Conservation (phyloP, 768 basidiomycete genomes). For the Auriscalpium microsporum region DNA sequence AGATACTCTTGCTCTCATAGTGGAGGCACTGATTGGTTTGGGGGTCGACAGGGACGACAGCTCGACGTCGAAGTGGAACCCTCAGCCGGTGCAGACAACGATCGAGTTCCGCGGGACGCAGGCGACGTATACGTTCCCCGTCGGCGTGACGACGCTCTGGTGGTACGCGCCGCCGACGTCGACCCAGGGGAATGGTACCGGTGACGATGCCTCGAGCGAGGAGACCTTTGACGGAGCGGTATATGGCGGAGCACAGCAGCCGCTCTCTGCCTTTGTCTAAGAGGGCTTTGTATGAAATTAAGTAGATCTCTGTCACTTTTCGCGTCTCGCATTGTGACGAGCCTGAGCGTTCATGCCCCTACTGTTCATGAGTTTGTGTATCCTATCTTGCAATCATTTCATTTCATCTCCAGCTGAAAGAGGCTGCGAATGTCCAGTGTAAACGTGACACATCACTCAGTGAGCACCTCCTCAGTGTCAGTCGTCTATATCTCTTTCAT, state of each 20-base stretch:
- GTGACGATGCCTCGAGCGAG: background rate
- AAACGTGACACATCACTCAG: no score
- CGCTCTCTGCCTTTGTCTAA: background rate
- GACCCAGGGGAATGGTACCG: background rate
- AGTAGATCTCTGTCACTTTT: no score
- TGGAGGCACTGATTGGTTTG: no score
- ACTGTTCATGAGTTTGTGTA: no score
- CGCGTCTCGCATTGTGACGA: no score
- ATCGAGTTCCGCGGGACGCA: slow-evolving; percentile 59
- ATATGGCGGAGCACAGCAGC: background rate
- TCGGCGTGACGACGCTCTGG: slow-evolving; percentile 56
- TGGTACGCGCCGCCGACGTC: slow-evolving; percentile 30
- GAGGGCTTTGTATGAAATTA: background rate
- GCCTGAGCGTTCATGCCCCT: no score
- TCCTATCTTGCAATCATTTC: no score
- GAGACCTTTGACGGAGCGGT: background rate
- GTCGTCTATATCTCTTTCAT: no score
- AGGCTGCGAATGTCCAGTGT: no score
- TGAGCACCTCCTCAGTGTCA: no score
- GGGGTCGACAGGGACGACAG: slow-evolving; percentile 35
- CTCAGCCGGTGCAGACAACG: slow-evolving; percentile 43
- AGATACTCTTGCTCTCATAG: slow-evolving; percentile 16
- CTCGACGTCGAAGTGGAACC: slow-evolving; percentile 43
- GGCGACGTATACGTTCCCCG: slow-evolving; percentile 72
- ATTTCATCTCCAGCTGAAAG: no score